These are phyloP conservation scores for Geranium incanum DNA, from an alignment of 441 rosid species.

Conservation along the genomic window DNA sequence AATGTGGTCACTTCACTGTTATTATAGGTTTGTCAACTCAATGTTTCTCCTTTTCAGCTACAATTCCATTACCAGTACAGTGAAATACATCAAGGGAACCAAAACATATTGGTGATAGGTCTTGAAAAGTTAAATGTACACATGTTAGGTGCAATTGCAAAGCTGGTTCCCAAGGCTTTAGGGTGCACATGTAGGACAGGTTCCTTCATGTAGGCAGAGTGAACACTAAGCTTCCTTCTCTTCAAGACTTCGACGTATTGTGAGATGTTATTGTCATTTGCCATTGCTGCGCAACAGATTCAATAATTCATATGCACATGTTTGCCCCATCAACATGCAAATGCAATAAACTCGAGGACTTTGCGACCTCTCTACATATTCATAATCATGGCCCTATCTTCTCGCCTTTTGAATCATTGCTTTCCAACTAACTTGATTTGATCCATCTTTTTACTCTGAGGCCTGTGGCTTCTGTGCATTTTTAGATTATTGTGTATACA, in stretches of 20 bases:
- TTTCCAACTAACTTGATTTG: neutral
- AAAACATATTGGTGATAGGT: neutral
- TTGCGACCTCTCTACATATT: neutral
- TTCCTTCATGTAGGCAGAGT: neutral
- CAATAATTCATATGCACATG: neutral
- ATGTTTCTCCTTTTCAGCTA: constrained; percentile 6
- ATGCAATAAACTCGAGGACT: neutral
- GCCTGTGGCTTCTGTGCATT: neutral
- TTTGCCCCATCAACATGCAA: neutral
- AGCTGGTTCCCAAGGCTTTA: neutral
- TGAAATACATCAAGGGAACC: neutral
- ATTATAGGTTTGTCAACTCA: neutral
- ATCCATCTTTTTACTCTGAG: neutral
- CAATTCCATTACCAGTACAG: neutral
- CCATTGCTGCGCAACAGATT: neutral
- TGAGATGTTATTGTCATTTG: neutral
- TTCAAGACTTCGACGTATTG: neutral
- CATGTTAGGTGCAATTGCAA: constrained; percentile 1
- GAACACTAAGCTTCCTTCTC: neutral
- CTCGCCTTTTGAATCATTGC: neutral
- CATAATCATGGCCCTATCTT: neutral
- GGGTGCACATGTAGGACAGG: neutral
- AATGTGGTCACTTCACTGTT: neutral
- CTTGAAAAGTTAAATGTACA: constrained; percentile 1
- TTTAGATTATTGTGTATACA: neutral